Conservation (phyloP, 192 early-diverging fungal species). For the Podila epigama region DNA sequence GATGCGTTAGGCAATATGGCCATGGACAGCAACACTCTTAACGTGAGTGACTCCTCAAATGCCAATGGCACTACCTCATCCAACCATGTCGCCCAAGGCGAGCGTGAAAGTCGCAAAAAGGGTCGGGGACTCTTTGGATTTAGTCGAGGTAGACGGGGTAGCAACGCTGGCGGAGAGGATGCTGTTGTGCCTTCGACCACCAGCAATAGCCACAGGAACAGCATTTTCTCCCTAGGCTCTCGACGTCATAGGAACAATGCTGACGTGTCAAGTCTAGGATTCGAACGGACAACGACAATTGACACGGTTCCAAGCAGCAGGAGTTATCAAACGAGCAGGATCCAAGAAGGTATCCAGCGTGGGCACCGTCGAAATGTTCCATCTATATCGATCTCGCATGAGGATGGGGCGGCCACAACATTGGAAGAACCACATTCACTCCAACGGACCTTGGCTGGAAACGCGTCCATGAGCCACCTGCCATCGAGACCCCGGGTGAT, state of each 20-base stretch:
- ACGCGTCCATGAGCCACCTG: constrained; percentile 24
- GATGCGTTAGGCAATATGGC: constrained; percentile 14
- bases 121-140: constrained; percentile 33
- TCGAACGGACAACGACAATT: neutral
- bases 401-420: neutral
- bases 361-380: constrained; percentile 34
- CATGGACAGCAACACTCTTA: neutral
- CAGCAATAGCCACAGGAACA: neutral
- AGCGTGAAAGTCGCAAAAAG: constrained; percentile 22
- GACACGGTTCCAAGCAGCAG: neutral
- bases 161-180: constrained; percentile 8
- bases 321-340: neutral
- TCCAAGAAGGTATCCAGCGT: neutral
- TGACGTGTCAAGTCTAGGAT: constrained; percentile 5
- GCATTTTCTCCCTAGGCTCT: constrained; percentile 2
- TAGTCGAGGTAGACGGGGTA: constrained; percentile 9
- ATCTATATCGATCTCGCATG: constrained; percentile 29
- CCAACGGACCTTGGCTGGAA: constrained; percentile 20
- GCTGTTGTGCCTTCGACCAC: constrained; percentile 1
- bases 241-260: constrained; percentile 15
- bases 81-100: neutral
- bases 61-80: neutral
- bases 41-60: neutral
- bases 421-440: neutral
- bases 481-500: constrained; percentile 12